Evolutionary conservation across 352 stramenopile species (phyloP).

Genomic region (Phytophthora pseudosyringae): DNA sequence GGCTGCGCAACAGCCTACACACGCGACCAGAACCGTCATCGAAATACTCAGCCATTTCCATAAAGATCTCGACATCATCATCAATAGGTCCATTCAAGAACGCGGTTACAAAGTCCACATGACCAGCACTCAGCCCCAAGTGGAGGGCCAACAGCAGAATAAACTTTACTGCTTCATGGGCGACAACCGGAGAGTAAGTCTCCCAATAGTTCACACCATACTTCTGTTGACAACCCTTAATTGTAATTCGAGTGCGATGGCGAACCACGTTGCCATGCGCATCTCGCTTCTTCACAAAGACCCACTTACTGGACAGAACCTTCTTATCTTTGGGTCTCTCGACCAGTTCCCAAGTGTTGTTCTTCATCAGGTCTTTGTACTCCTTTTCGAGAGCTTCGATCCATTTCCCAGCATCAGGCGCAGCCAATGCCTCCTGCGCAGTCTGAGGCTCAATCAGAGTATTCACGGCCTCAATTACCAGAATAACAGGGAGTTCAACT

Average conservation of each 20-base stretch:
- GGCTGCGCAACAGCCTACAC: neutral
- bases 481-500: neutral
- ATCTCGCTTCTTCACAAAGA: neutral
- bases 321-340: neutral
- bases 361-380: conserved; percentile 7
- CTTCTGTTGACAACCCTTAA: neutral
- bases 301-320: neutral
- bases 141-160: conserved; percentile 1
- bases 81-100: conserved; percentile 6
- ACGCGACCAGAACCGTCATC: conserved; percentile 5
- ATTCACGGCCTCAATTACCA: neutral
- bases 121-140: neutral
- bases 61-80: conserved; percentile 9
- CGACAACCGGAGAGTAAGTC: neutral
- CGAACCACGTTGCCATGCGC: neutral
- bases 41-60: conserved; percentile 14
- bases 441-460: neutral
- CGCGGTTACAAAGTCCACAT: neutral
- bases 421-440: neutral
- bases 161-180: neutral
- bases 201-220: neutral
- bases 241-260: neutral
- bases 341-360: neutral
- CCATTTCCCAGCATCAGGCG: conserved; percentile 10
- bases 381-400: conserved; percentile 6